Conservation (phyloP, 2,329 filamentous ascomycete species). For the Aspergillus fructus region DNA sequence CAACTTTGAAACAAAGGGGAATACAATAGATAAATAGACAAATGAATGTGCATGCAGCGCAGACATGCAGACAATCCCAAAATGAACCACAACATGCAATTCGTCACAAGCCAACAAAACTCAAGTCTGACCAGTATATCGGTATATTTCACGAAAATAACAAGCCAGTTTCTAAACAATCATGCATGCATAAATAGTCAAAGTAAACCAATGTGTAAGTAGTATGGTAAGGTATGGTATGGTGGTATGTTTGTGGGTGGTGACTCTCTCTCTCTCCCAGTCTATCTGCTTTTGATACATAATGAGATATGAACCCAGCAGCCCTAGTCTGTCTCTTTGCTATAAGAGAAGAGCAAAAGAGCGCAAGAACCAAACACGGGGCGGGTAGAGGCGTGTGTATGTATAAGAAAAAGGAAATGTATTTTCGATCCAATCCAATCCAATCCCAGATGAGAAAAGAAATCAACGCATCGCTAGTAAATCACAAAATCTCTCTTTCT, state of each 20-base stretch:
- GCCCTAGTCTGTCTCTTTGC: too few relatives aligned
- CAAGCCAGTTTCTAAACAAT: background rate
- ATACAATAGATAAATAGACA: background rate
- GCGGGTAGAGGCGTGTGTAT: background rate
- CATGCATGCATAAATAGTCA: background rate
- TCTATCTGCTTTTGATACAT: conserved; percentile 27
- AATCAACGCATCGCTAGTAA: conserved; percentile 26
- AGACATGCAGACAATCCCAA: background rate
- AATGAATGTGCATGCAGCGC: background rate
- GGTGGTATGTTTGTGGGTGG: background rate
- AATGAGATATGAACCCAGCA: background rate
- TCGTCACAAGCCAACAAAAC: background rate
- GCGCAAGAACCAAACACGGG: background rate
- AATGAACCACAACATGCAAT: background rate
- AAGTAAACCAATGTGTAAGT: background rate
- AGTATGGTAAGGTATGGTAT: background rate
- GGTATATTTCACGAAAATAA: background rate
- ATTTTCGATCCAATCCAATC: conserved; percentile 16
- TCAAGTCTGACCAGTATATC: too few relatives aligned
- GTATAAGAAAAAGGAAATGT: conserved; percentile 22
- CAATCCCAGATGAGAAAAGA: conserved; percentile 12
- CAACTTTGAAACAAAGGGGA: background rate
- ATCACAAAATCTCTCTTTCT: conserved; percentile 19
- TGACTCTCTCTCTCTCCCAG: background rate
- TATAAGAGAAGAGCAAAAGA: too few relatives aligned